Percentiles rank a stretch among this genome's conserved stretches.
Evolutionary conservation across 495 filamentous ascomycete species (phyloP).

Genomic region (Lindgomyces ingoldianus): DNA sequence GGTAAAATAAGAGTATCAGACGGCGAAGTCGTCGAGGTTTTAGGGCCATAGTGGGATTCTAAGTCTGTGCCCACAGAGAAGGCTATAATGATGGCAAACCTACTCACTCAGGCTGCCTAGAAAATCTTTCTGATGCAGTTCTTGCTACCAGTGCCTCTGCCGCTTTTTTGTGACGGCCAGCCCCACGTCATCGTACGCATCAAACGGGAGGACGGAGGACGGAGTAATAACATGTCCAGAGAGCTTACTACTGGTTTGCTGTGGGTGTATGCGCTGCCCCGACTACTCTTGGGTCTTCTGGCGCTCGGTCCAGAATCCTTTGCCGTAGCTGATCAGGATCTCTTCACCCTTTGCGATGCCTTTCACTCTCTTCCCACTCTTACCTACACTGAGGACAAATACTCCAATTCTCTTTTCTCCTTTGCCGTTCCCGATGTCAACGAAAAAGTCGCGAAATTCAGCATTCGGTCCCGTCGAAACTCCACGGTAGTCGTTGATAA

Average conservation of each 20-base stretch:
- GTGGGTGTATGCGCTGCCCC: no score
- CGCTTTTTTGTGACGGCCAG: no score
- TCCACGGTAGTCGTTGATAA: constrained; percentile 74
- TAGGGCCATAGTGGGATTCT: background rate
- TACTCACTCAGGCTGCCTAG: no score
- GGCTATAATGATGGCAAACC: no score
- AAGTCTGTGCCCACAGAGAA: background rate
- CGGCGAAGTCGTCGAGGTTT: background rate
- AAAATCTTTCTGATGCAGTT: no score
- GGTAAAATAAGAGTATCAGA: background rate
- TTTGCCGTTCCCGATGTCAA: constrained; percentile 39
- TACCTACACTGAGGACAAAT: constrained; percentile 60
- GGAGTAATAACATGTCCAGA: no score
- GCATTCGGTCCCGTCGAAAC: constrained; percentile 58
- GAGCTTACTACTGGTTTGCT: no score
- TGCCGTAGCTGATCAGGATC: constrained; percentile 67
- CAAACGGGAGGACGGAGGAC: no score
- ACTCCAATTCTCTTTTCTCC: constrained; percentile 58
- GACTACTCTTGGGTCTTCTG: constrained; percentile 4
- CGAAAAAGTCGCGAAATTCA: constrained; percentile 57
- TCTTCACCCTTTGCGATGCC: constrained; percentile 62
- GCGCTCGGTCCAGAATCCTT: constrained; percentile 61
- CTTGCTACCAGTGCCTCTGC: no score
- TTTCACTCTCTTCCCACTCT: constrained; percentile 52
- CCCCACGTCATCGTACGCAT: no score